Percentiles rank a stretch among this genome's conserved stretches.
Evolutionary conservation across 495 filamentous ascomycete species (phyloP).

Genomic region (Ramalina intermedia): DNA sequence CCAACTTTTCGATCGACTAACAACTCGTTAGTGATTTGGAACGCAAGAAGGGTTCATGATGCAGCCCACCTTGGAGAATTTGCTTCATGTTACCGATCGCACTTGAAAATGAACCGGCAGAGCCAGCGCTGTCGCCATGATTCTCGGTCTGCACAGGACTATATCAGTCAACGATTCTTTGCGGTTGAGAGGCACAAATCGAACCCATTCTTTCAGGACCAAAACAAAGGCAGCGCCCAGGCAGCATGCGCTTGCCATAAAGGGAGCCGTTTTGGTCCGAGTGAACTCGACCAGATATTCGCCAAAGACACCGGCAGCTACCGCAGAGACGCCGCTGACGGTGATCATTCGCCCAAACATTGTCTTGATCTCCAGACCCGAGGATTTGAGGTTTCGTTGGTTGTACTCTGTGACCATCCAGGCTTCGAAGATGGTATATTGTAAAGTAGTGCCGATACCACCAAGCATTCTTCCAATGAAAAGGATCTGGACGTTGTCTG

Average conservation of each 20-base stretch:
- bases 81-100: neutral
- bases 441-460: constrained; percentile 37
- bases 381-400: constrained; percentile 16
- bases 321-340: constrained; percentile 36
- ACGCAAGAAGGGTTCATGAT: neutral
- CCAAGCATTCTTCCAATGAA: constrained; percentile 36
- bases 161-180: neutral
- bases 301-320: constrained; percentile 28
- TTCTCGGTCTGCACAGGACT: constrained; percentile 26
- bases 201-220: constrained; percentile 35
- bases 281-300: constrained; percentile 24
- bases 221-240: constrained; percentile 24
- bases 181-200: constrained; percentile 2
- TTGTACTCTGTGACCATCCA: constrained; percentile 44
- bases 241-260: constrained; percentile 26
- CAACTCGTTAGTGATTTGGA: neutral
- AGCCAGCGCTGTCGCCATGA: constrained; percentile 21
- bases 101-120: neutral
- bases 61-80: neutral
- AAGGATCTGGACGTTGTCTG: constrained; percentile 23
- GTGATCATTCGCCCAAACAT: constrained; percentile 38
- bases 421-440: constrained; percentile 42
- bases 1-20: constrained; percentile 24
- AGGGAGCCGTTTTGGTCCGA: constrained; percentile 37
- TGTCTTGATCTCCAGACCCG: constrained; percentile 18